Evolutionary conservation across 2,329 filamentous ascomycete species (phyloP).

Genomic region (Ustulina deusta): DNA sequence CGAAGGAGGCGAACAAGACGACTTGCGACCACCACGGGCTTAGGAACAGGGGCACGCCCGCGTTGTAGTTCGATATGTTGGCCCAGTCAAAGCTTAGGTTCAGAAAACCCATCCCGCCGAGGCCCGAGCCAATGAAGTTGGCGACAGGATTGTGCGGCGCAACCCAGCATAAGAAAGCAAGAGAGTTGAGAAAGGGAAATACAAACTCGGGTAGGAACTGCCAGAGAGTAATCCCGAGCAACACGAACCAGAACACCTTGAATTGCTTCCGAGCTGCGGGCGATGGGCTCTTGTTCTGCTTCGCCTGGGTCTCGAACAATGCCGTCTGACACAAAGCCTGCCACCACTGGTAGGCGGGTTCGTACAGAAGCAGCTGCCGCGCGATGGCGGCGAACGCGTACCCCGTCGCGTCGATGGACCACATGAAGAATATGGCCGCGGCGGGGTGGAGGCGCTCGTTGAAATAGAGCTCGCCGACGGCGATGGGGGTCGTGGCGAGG

Average conservation of each 20-base stretch:
- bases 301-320: constrained; percentile 68
- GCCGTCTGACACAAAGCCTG: constrained; percentile 66
- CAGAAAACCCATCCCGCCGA: constrained; percentile 72
- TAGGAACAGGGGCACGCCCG: constrained; percentile 59
- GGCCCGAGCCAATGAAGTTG: constrained; percentile 70
- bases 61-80: constrained; percentile 65
- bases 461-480: constrained; percentile 69
- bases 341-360: constrained; percentile 67
- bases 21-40: constrained; percentile 71
- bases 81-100: constrained; percentile 72
- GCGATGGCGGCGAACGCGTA: constrained; percentile 70
- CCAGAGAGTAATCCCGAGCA: constrained; percentile 68
- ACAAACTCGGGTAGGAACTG: constrained; percentile 72
- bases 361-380: constrained; percentile 68
- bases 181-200: constrained; percentile 69
- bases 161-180: constrained; percentile 74
- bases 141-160: constrained; percentile 67
- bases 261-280: constrained; percentile 65
- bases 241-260: constrained; percentile 66
- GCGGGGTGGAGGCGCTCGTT: constrained; percentile 63
- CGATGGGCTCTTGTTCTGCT: constrained; percentile 63
- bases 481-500: constrained; percentile 63
- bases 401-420: constrained; percentile 67
- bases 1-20: constrained; percentile 66
- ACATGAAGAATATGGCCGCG: constrained; percentile 71